Evolutionary conservation across 257 asterid species (phyloP), one percentile per base, ranked within the genome.

Genomic region (Rubia yunnanensis): DNA sequence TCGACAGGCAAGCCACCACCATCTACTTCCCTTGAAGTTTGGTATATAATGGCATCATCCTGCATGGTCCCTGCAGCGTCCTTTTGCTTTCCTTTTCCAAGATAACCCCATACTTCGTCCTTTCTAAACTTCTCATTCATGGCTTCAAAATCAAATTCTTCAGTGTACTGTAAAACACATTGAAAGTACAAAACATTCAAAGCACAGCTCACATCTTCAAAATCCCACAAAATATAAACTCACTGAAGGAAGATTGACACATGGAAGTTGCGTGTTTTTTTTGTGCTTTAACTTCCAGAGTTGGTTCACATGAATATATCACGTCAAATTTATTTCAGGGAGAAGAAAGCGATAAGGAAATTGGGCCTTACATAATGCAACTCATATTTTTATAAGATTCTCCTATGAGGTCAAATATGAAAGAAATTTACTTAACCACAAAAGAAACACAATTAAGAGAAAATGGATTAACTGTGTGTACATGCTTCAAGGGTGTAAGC

Each of bases 41-140:
- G 80, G 60, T 69, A 66, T 39, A 60, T 73, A 34, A 20, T 60
- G 66, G 57, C 66, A 66, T 68, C 73, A 35, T 68, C 72, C 38
- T 76, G 81, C 10, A 70, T 20, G n/a, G 79, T 79, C 68, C 73
- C 82, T 52, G 26, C 61, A 52, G 74, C 67, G 35, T 78, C 81
- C 57, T 67, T 66, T 69, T 73, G 84, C 78, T 78, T 84, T 75
- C 83, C 73, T 77, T 79, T 84, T 67, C 90, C 95, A 59, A 84
- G 86, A 71, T 79, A 59, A 59, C 92, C 96, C 96, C 95, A 88
- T 44, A 88, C 78, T 76, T 88, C 95, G 63, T 86, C 92, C 72
- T 86, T 88, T 62, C 84, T 88, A 44, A 88, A 88, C 79, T 86
- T 88, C 83, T 86, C 95, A 34, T 88, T 86, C 95, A 88, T 84